phyloP scores from a whole-genome alignment of 106 monocot species.

The Amphibolis antarctica region DNA sequence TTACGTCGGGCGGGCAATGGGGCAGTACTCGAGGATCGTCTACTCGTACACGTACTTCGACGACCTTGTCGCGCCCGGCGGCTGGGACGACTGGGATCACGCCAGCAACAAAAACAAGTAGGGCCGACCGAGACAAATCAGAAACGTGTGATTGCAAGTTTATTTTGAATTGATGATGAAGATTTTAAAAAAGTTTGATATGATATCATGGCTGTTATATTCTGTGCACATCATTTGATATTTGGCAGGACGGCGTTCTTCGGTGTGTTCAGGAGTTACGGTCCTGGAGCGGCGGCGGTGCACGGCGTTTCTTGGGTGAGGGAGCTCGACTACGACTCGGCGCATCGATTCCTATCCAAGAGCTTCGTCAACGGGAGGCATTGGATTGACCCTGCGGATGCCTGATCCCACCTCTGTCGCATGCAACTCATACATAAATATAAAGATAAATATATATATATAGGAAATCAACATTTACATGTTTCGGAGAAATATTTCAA shows the following conservation, averaged over 20 bases:
- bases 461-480: no score
- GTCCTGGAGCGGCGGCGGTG: constrained; percentile 60
- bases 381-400: constrained; percentile 65
- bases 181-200: neutral
- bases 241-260: constrained; percentile 75
- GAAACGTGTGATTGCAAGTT: neutral
- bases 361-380: constrained; percentile 95
- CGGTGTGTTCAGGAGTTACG: constrained; percentile 75
- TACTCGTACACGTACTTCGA: constrained; percentile 89
- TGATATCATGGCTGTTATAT: no score
- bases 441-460: neutral
- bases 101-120: constrained; percentile 60
- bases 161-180: neutral
- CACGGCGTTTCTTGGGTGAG: constrained; percentile 48
- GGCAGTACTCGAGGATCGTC: constrained; percentile 84
- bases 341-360: constrained; percentile 59
- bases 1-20: constrained; percentile 87
- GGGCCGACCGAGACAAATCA: no score
- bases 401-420: neutral
- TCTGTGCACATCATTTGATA: no score
- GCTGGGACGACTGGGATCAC: constrained; percentile 94
- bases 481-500: no score
- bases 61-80: constrained; percentile 54
- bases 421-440: neutral
- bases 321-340: constrained; percentile 53